phyloP scores from a whole-genome alignment of 305 asterid species.

The Fraxinus nigra region DNA sequence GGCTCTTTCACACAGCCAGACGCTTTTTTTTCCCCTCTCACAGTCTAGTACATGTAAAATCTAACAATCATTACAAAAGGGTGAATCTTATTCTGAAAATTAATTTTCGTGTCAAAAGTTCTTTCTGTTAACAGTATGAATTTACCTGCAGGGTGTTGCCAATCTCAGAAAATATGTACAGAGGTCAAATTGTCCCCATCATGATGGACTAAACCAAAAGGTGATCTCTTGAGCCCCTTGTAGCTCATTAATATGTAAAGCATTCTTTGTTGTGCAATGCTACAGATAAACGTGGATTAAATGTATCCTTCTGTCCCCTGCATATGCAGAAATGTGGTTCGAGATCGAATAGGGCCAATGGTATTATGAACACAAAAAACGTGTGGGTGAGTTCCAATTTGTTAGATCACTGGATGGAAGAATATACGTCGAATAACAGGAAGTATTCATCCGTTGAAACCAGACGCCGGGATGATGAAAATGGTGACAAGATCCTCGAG shows the following conservation, averaged over 20 bases:
- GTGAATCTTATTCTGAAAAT: no score
- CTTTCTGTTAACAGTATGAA: not conserved
- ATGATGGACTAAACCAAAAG: slow-evolving; percentile 32
- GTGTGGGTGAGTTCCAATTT: slow-evolving; percentile 35
- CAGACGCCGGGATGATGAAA: slow-evolving; percentile 42
- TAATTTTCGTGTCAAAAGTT: no score
- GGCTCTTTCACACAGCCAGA: not conserved
- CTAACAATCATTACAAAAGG: no score
- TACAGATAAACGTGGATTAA: not conserved
- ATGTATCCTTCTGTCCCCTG: slow-evolving; percentile 1
- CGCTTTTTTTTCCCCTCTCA: not conserved
- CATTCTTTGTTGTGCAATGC: not conserved
- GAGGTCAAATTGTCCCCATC: slow-evolving; percentile 19
- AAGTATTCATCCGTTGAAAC: slow-evolving; percentile 21
- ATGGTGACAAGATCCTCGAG: slow-evolving; percentile 74
- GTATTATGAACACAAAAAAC: slow-evolving; percentile 28
- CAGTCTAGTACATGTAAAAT: not conserved
- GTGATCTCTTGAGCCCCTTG: slow-evolving; percentile 15
- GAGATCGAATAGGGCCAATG: slow-evolving; percentile 36
- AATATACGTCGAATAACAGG: slow-evolving; percentile 37
- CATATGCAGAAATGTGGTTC: slow-evolving; percentile 54
- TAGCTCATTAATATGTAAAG: not conserved
- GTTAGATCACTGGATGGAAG: slow-evolving; percentile 86
- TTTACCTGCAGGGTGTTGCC: slow-evolving; percentile 28
- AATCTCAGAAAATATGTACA: slow-evolving; percentile 24